A percentile compares a stretch with the other conserved stretches of the same genome.
Evolutionary conservation across 129 eudicot species (phyloP).

Genomic region (Pseudognaphalium luteoalbum): DNA sequence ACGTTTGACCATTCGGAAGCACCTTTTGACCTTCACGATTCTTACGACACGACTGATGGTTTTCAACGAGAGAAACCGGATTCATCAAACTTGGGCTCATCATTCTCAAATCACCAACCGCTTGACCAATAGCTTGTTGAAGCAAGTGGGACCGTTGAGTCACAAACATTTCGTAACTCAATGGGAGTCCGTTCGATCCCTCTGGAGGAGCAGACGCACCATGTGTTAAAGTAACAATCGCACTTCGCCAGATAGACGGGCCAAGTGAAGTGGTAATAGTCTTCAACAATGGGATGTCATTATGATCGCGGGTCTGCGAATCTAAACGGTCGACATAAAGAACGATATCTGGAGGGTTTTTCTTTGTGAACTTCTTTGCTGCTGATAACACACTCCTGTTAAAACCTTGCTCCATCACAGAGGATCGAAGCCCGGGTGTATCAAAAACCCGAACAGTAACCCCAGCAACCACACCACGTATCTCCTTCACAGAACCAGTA

Average conservation of each 20-base stretch:
- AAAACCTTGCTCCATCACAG: constrained; percentile 68
- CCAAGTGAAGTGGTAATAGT: constrained; percentile 70
- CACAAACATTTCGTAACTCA: constrained; percentile 88
- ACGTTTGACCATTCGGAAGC: constrained; percentile 88
- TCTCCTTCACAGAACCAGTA: constrained; percentile 63
- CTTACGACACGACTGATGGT: constrained; percentile 88
- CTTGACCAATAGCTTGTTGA: constrained; percentile 89
- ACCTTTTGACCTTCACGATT: constrained; percentile 91
- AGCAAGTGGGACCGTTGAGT: constrained; percentile 89
- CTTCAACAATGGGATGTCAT: constrained; percentile 72
- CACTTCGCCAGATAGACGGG: constrained; percentile 74
- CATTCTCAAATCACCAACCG: constrained; percentile 83
- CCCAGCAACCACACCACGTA: constrained; percentile 66
- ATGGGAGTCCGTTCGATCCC: constrained; percentile 86
- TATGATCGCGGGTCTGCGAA: constrained; percentile 84
- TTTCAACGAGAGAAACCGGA: constrained; percentile 84
- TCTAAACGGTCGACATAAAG: constrained; percentile 92
- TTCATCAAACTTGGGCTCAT: constrained; percentile 87
- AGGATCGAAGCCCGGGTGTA: constrained; percentile 84
- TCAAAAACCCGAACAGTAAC: constrained; percentile 75
- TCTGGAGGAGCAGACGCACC: constrained; percentile 96
- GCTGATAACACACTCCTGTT: constrained; percentile 74
- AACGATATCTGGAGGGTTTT: constrained; percentile 66
- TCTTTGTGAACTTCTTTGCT: constrained; percentile 70
- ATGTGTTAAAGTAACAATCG: constrained; percentile 85